Evolutionary conservation across 441 rosid species (phyloP).

Genomic region (Erodium moschatum): DNA sequence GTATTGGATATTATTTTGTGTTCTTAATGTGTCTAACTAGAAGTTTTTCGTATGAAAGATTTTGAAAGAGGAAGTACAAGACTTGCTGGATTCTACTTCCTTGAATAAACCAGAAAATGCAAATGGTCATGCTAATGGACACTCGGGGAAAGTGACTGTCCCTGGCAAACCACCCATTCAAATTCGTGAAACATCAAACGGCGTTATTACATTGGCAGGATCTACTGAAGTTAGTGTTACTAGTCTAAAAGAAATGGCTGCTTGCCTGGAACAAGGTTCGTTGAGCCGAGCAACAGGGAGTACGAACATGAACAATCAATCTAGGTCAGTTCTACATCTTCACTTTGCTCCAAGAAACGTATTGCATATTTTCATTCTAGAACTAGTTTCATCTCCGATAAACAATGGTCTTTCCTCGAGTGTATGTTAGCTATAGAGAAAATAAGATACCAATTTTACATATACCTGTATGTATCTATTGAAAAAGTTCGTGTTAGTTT

Average conservation of each 20-base stretch:
- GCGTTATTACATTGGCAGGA: slow-evolving; percentile 94
- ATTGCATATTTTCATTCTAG: background rate
- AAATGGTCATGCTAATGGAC: slow-evolving; percentile 20
- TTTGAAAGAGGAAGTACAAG: slow-evolving; percentile 93
- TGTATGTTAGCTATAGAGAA: background rate
- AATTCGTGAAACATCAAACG: slow-evolving; percentile 90
- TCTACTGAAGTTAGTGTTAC: slow-evolving; percentile 78
- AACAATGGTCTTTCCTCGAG: no score
- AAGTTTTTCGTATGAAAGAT: slow-evolving; percentile 44
- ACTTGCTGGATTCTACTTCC: slow-evolving; percentile 67
- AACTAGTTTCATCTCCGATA: no score
- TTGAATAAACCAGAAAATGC: slow-evolving; percentile 52
- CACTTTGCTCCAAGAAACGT: background rate
- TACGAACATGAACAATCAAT: slow-evolving; percentile 95
- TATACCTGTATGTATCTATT: background rate
- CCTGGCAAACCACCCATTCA: slow-evolving; percentile 92
- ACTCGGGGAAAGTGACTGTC: slow-evolving; percentile 46
- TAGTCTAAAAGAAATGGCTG: slow-evolving; percentile 77
- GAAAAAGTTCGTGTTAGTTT: background rate
- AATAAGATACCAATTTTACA: background rate
- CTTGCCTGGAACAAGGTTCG: slow-evolving; percentile 93
- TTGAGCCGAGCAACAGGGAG: slow-evolving; percentile 90
- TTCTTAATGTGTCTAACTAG: slow-evolving; percentile 21
- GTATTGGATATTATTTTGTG: slow-evolving; percentile 1
- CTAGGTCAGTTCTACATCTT: slow-evolving; percentile 43